Percentiles rank a stretch among this genome's conserved stretches.
phyloP scores from a whole-genome alignment of 176 grass and related monocot genomes.

The Lolium perenne region DNA sequence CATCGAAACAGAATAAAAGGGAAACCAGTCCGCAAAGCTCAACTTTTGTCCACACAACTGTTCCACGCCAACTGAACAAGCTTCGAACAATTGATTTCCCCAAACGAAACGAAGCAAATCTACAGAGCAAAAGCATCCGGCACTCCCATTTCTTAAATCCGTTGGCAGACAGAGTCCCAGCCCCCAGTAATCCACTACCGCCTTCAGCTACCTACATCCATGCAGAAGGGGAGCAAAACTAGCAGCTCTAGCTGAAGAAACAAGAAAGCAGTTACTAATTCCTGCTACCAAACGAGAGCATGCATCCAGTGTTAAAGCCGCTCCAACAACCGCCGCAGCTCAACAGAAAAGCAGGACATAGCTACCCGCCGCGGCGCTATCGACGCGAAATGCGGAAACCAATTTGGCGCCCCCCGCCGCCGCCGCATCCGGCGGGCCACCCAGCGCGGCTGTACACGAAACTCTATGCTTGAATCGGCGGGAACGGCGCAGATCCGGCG shows the following conservation, averaged over 20 bases:
- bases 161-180: neutral
- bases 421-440: neutral
- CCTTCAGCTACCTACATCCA: conserved; percentile 9
- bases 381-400: conserved; percentile 13
- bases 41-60: neutral
- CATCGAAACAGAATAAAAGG: no score
- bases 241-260: conserved; percentile 35
- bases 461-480: conserved; percentile 24
- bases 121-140: neutral
- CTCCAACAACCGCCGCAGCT: conserved; percentile 9
- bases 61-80: conserved; percentile 12
- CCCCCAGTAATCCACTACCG: conserved; percentile 5
- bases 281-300: conserved; percentile 23
- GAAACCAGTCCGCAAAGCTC: no score
- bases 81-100: neutral
- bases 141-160: conserved; percentile 30
- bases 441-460: neutral
- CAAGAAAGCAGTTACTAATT: conserved; percentile 13
- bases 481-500: conserved; percentile 45
- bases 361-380: conserved; percentile 24
- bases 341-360: neutral
- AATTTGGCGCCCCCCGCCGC: neutral
- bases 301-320: conserved; percentile 34
- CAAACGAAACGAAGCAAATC: conserved; percentile 25
- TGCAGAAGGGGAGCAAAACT: neutral